phyloP scores from a whole-genome alignment of 805 yeast genomes.

The Isabelozyma heimii region DNA sequence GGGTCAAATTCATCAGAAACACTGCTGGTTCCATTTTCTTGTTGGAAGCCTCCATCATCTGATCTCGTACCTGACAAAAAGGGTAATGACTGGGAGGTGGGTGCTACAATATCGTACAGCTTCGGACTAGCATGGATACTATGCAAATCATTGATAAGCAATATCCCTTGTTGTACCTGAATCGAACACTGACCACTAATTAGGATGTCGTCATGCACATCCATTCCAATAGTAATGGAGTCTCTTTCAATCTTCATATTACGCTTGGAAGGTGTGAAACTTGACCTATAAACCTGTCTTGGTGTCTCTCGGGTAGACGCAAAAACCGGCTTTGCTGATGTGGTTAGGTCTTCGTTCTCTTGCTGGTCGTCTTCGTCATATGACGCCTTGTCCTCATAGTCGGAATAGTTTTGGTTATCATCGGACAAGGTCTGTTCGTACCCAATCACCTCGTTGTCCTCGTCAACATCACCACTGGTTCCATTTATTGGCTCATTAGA shows the following conservation, averaged over 20 bases:
- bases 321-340: neutral
- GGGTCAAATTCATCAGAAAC: slow-evolving; percentile 37
- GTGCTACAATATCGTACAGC: slow-evolving; percentile 18
- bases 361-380: neutral
- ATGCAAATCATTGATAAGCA: slow-evolving; percentile 40
- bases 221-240: slow-evolving; percentile 41
- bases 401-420: neutral
- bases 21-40: slow-evolving; percentile 16
- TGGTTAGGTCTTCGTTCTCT: neutral
- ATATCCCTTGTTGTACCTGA: slow-evolving; percentile 45
- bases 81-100: slow-evolving; percentile 41
- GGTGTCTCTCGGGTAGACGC: neutral
- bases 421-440: neutral
- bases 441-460: neutral
- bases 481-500: neutral
- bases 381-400: neutral
- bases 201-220: slow-evolving; percentile 38
- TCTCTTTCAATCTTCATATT: slow-evolving; percentile 32
- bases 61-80: slow-evolving; percentile 40
- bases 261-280: slow-evolving; percentile 34
- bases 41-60: slow-evolving; percentile 17
- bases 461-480: neutral
- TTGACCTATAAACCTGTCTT: slow-evolving; percentile 20
- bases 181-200: slow-evolving; percentile 48
- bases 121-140: slow-evolving; percentile 21